Conservation (phyloP, 2,329 filamentous ascomycete genomes). For the Arthrobotrys entomopaga region DNA sequence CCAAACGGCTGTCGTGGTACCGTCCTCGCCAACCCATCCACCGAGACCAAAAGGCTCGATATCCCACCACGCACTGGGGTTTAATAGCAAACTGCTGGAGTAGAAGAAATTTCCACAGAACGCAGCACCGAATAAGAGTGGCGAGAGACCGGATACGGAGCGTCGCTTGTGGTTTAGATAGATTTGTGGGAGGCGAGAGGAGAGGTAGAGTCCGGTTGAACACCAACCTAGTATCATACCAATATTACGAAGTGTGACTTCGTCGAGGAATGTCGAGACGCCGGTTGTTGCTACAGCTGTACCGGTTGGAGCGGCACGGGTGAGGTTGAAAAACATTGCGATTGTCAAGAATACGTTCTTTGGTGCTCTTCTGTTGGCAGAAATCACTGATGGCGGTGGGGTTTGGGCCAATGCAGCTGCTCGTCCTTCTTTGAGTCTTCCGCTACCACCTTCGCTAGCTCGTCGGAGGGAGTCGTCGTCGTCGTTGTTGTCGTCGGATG, state of each 20-base stretch:
- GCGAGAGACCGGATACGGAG: slow-evolving; percentile 72
- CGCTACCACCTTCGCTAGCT: slow-evolving; percentile 59
- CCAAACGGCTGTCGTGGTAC: slow-evolving; percentile 69
- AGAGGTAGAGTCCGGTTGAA: slow-evolving; percentile 64
- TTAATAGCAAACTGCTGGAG: slow-evolving; percentile 70
- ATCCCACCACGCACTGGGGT: slow-evolving; percentile 72
- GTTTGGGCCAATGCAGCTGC: background rate
- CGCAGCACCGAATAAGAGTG: slow-evolving; percentile 72
- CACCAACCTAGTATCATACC: slow-evolving; percentile 42
- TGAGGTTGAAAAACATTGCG: slow-evolving; percentile 43
- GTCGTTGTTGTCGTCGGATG: no score
- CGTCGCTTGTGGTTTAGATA: slow-evolving; percentile 73
- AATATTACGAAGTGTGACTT: slow-evolving; percentile 8
- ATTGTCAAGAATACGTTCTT: slow-evolving; percentile 34
- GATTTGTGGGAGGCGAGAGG: slow-evolving; percentile 72
- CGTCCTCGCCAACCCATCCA: slow-evolving; percentile 70
- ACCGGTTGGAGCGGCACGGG: slow-evolving; percentile 36
- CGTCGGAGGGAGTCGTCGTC: slow-evolving; percentile 59
- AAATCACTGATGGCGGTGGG: slow-evolving; percentile 22
- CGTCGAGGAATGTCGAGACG: slow-evolving; percentile 25
- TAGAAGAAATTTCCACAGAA: slow-evolving; percentile 77
- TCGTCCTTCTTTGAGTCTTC: slow-evolving; percentile 41
- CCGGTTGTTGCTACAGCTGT: slow-evolving; percentile 3
- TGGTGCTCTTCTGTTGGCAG: background rate
- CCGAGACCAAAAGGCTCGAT: slow-evolving; percentile 69